Base-by-base conservation (phyloP, 352 stramenopile genomes). In the Phytophthora fragariae region DNA sequence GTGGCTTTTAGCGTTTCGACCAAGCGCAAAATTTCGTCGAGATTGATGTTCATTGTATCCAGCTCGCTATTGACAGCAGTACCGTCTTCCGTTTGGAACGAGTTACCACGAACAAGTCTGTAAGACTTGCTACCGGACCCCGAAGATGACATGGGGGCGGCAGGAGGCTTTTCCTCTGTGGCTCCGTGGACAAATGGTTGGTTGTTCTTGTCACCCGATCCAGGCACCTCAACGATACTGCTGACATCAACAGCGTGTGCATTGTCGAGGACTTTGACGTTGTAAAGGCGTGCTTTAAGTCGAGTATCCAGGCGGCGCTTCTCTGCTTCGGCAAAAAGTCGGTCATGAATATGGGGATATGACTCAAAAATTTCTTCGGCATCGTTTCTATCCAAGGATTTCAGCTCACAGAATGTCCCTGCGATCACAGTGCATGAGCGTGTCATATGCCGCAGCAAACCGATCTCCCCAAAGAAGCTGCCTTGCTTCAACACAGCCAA, bases 181-280 rank as follows among this genome's bases (percentile, higher is more conserved):
- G 54, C 55, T 39, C 82, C 82, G 53, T 83, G 57, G 24, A 87
- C 77, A 60, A 89, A 89, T 1, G 75, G 65, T 46, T 84, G 63
- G 9, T 70, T 58, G 17, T 75, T 77, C 17, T 66, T 77, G 14
- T 68, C 70, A 39, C 65, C 78, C 2, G 78, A 37, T 12, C 62
- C 65, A 37, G 70, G 64, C 37, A 76, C 52, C 14, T 91, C 73
- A 39, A 85, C 80, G 37, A 91, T 86, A 39, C 75, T 82, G 46
- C 75, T 88, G 53, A 88, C 80, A 29, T 89, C 80, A 5, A 91
- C 82, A 15, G 79, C 77, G 56, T 91, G 84, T 1, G 80, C 80
- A 14, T 91, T 91, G 57, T 91, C 84, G n/a, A 91, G 76, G n/a
- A 91, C 78, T 54, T 88, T 86, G 19, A 91, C 80, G 55, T 85